phyloP scores from a whole-genome alignment of 495 filamentous ascomycete genomes.

The Neurospora hispaniola region DNA sequence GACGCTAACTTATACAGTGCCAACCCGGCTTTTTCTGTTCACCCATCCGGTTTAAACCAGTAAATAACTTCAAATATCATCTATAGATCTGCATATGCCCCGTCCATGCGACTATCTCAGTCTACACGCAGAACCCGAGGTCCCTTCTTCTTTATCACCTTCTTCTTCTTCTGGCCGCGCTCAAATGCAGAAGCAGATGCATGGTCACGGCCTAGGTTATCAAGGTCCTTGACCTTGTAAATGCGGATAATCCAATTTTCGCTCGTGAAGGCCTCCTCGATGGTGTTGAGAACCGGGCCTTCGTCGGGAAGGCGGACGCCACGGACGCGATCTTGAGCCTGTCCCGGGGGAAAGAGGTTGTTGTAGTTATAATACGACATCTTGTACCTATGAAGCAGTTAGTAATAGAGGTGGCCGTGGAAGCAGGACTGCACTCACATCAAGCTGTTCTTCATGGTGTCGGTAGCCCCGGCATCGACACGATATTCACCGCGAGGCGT shows the following conservation, averaged over 20 bases:
- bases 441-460: slow-evolving; percentile 97
- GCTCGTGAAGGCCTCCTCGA: slow-evolving; percentile 96
- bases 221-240: slow-evolving; percentile 98
- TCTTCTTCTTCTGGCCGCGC: slow-evolving; percentile 90
- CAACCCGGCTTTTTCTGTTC: slow-evolving; percentile 9
- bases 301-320: slow-evolving; percentile 62
- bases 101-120: slow-evolving; percentile 29
- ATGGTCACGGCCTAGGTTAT: slow-evolving; percentile 91
- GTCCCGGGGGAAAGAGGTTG: slow-evolving; percentile 80
- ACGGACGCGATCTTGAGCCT: slow-evolving; percentile 87
- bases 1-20: slow-evolving; percentile 18
- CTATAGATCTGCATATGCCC: slow-evolving; percentile 4
- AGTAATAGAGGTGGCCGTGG: slow-evolving; percentile 16
- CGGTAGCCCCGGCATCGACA: slow-evolving; percentile 88
- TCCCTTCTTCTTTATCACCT: slow-evolving; percentile 65
- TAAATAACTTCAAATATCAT: slow-evolving; percentile 13
- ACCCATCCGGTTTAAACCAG: slow-evolving; percentile 7
- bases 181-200: slow-evolving; percentile 77
- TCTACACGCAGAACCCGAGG: slow-evolving; percentile 75
- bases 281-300: slow-evolving; percentile 70
- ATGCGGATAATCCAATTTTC: slow-evolving; percentile 99
- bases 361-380: slow-evolving; percentile 99
- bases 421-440: slow-evolving; percentile 56
- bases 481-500: slow-evolving; percentile 91
- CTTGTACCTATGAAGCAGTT: slow-evolving; percentile 71